Percentiles rank a stretch among this genome's conserved stretches.
phyloP scores from a whole-genome alignment of 805 yeast genomes.

The Kazachstania viticola region DNA sequence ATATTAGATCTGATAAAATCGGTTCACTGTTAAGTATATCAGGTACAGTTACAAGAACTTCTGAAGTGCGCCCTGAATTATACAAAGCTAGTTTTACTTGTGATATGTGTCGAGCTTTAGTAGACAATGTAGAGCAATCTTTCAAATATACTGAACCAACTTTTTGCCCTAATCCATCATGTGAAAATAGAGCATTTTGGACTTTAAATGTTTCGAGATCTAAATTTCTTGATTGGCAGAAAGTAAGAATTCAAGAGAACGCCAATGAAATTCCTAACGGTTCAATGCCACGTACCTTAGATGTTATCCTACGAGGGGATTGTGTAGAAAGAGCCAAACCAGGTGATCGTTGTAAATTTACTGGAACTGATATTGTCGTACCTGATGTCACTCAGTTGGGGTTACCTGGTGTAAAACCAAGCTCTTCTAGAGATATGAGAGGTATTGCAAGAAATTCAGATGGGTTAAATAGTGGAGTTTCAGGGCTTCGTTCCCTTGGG shows the following conservation, averaged over 20 bases:
- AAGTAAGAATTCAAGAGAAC: slow-evolving; percentile 88
- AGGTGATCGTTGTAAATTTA: slow-evolving; percentile 88
- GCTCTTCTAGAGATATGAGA: slow-evolving; percentile 57
- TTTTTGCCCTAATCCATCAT: slow-evolving; percentile 75
- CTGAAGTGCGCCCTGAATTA: slow-evolving; percentile 93
- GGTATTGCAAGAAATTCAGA: slow-evolving; percentile 36
- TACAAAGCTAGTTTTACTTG: slow-evolving; percentile 80
- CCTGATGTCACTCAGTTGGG: slow-evolving; percentile 94
- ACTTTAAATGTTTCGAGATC: slow-evolving; percentile 73
- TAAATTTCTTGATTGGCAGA: slow-evolving; percentile 92
- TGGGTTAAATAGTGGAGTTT: slow-evolving; percentile 71
- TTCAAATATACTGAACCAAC: slow-evolving; percentile 93
- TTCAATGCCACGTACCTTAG: slow-evolving; percentile 95
- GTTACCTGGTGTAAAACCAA: slow-evolving; percentile 88
- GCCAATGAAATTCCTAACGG: slow-evolving; percentile 97
- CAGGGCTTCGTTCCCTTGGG: slow-evolving; percentile 85
- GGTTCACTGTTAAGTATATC: slow-evolving; percentile 76
- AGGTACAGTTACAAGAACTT: slow-evolving; percentile 92
- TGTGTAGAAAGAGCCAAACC: slow-evolving; percentile 94
- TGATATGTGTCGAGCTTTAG: slow-evolving; percentile 73
- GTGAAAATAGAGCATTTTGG: slow-evolving; percentile 82
- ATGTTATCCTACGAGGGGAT: slow-evolving; percentile 86
- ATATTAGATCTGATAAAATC: slow-evolving; percentile 76
- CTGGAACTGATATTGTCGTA: slow-evolving; percentile 88
- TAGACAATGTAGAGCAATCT: slow-evolving; percentile 84